Evolutionary conservation across 2,329 filamentous ascomycete genomes (phyloP), one percentile per base, ranked within the genome.

Genomic region (Fusarium xyrophilum): DNA sequence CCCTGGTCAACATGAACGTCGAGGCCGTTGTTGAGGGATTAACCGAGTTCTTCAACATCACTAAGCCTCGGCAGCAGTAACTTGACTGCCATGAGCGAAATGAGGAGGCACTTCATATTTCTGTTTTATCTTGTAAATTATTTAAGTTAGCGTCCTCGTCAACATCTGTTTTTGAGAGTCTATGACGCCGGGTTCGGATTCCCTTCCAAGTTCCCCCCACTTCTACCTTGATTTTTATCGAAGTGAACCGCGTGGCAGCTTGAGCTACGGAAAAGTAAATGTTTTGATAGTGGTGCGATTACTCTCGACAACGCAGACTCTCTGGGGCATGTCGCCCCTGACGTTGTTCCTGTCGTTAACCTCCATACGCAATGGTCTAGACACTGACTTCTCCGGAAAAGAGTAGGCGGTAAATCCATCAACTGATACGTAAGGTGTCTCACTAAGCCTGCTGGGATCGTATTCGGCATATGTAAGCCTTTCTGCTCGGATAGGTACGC

Each of bases 1-100:
- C 91, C 7, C 82, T 94, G 66, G 91, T 96, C 65, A 93, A 93
- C 72, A 93, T 95, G 87, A 96, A 96, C 73, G 91, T 95, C 5
- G 90, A 93, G 73, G 89, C 92, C 0, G 90, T 94, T 33, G 91
- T 94, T 51, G 88, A 92, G 73, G 92, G 92, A 0, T 79, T 96
- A 74, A 88, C 89, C 39, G 88, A 93, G 76, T 93, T 96, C 67
- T 96, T 96, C 74, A 86, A 90, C 73, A 89, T 91, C 63, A 90
- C 88, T 12, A 90, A 89, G 76, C 82, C 84, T 56, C 86, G 80
- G 48, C 80, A 80, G 63, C 80, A 80, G 63, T 79, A 64, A 23
- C 14, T 38, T 11, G 23, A 38, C 25, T 25, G 46, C 35, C 36
- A 25, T 25, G 48, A 28, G 28, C 12, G 15, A 28, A 39, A 36